Base-by-base conservation (phyloP, 1,284 basidiomycete genomes). In the Sporisorium sorghi region DNA sequence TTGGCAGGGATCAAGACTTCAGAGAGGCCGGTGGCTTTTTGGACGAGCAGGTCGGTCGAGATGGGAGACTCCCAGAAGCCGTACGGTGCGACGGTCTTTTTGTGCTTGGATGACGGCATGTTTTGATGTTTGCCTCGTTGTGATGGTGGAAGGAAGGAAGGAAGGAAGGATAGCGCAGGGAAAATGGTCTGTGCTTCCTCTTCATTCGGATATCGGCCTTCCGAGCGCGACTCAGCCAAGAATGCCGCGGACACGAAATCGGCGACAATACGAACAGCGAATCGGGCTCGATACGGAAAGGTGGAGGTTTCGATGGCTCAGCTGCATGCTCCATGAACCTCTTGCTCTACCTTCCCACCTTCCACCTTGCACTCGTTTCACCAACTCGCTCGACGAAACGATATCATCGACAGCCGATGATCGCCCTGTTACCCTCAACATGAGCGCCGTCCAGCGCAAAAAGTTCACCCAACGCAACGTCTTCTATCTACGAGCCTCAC, bases 61-160 rank as follows among this genome's bases (percentile, higher is more conserved):
- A 91, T 87, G 14, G 88, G 87, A 5, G 90, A 90, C 28, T 86
- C 89, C 90, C 81, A 83, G 19, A 68, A 55, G 47, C 81, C 81
- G 58, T 80, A 81, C 3, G 77, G 74, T 1, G 81, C 78, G 4
- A 78, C 51, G 15, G 70, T 76, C 21, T 63, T 73, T 39, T 46
- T 28, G 33, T 11, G 12, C n/a, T 47, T 58, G 10, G 56, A 47
- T 8, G 56, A 50, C 21, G 62, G 42, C 67, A 70, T 71, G 14
- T 33, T 67, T 14, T 17, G 1, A 2, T 12, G 15, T 40, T 28
- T 12, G 26, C 7, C 26, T 28, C 7, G 24, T 17, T 26, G 23
- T 14, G 33, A 23, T n/a, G 23, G 17, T 23, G 19, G 23, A 30
- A 23, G 30, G 26, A 28, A 11, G 19, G 40, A 33, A 37, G 32